Percentiles rank a stretch among this genome's conserved stretches.
Evolutionary conservation across 148 eudicot species (phyloP).

Genomic region (Rhododendron molle): DNA sequence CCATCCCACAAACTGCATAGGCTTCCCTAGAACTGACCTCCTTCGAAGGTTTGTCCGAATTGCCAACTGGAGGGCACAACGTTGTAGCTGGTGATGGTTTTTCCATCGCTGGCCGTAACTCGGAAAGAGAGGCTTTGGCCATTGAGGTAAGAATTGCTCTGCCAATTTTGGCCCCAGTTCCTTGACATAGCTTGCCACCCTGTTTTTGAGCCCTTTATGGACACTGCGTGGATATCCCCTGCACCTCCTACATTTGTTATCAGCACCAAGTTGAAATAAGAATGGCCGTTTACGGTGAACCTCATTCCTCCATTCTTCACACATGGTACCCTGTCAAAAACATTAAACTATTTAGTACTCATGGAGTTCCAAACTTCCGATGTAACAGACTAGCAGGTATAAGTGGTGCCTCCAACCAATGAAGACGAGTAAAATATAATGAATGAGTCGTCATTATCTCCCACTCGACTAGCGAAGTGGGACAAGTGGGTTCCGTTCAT

Average conservation of each 20-base stretch:
- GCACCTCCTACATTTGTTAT: slow-evolving; percentile 46
- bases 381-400: too few species aligned
- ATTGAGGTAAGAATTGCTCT: slow-evolving; percentile 33
- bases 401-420: neutral
- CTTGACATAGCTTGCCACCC: slow-evolving; percentile 43
- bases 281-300: slow-evolving; percentile 47
- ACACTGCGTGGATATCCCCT: slow-evolving; percentile 35
- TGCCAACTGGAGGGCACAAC: slow-evolving; percentile 38
- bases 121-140: slow-evolving; percentile 37
- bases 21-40: slow-evolving; percentile 20
- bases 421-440: neutral
- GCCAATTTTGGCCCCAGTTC: slow-evolving; percentile 59
- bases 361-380: neutral
- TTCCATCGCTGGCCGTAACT: slow-evolving; percentile 35
- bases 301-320: slow-evolving; percentile 47
- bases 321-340: slow-evolving; percentile 35
- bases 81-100: slow-evolving; percentile 26
- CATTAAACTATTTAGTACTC: neutral
- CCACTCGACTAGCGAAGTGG: too few species aligned
- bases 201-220: slow-evolving; percentile 32
- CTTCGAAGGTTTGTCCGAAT: slow-evolving; percentile 44
- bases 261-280: slow-evolving; percentile 45
- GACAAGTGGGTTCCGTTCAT: too few species aligned
- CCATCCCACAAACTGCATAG: neutral
- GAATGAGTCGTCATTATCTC: too few species aligned